Evolutionary conservation across 768 basidiomycete species (phyloP).

Genomic region (Mycena sanguinolenta): DNA sequence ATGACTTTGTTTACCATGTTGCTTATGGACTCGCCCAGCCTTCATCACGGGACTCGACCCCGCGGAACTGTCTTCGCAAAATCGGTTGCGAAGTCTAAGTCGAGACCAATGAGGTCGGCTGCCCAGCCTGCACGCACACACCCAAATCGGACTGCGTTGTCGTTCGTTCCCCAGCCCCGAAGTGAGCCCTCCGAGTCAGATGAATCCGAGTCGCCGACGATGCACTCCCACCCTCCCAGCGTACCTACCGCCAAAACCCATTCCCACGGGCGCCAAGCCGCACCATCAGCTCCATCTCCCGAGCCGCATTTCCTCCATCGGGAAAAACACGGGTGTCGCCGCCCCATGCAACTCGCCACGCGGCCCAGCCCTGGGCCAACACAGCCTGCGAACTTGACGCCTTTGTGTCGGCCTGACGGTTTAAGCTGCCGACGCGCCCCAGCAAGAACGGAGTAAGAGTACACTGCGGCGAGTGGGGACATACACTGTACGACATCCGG

Average conservation of each 20-base stretch:
- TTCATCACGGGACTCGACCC: constrained; percentile 73
- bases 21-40: constrained; percentile 61
- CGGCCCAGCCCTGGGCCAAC: constrained; percentile 58
- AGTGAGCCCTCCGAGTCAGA: background rate
- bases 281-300: constrained; percentile 76
- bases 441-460: constrained; percentile 49
- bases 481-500: constrained; percentile 56
- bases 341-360: constrained; percentile 64
- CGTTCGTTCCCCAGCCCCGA: constrained; percentile 5
- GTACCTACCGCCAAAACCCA: constrained; percentile 72
- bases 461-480: constrained; percentile 64
- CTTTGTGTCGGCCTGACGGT: constrained; percentile 52
- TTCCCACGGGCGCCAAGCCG: constrained; percentile 65
- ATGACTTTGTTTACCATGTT: constrained; percentile 46
- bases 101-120: constrained; percentile 60
- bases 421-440: constrained; percentile 28
- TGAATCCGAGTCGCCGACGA: constrained; percentile 54
- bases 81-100: constrained; percentile 54
- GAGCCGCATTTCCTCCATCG: constrained; percentile 70
- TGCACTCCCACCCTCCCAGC: constrained; percentile 69
- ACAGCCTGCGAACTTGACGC: constrained; percentile 62
- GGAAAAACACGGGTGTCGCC: constrained; percentile 76
- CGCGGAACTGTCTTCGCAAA: constrained; percentile 62
- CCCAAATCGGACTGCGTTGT: constrained; percentile 66
- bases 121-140: constrained; percentile 67